These are phyloP conservation scores for Talaromyces proteolyticus DNA, from an alignment of 495 filamentous ascomycete species.

Conservation along the genomic window DNA sequence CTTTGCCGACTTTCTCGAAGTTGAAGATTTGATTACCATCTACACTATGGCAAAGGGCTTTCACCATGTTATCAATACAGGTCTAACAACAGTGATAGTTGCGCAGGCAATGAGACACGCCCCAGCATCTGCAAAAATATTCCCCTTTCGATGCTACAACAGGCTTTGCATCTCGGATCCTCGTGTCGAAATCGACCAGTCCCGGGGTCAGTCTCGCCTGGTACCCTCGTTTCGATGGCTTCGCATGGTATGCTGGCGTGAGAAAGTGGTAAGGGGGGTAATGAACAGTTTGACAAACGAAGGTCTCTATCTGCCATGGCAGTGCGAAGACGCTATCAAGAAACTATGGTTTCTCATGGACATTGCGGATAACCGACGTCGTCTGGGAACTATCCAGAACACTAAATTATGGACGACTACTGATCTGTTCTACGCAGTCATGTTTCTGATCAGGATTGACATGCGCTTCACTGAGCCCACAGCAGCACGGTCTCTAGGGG, in stretches of 20 bases:
- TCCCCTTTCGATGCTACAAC: constrained; percentile 44
- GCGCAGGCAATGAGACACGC: constrained; percentile 32
- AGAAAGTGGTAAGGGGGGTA: constrained; percentile 46
- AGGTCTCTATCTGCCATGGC: constrained; percentile 44
- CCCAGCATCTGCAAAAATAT: constrained; percentile 39
- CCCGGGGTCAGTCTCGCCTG: constrained; percentile 14
- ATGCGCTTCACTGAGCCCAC: constrained; percentile 51
- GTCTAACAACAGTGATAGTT: constrained; percentile 35
- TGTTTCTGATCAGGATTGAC: constrained; percentile 59
- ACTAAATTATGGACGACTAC: constrained; percentile 37
- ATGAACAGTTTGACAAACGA: constrained; percentile 40
- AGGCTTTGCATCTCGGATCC: constrained; percentile 47
- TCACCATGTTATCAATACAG: constrained; percentile 41
- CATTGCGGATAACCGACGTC: constrained; percentile 38
- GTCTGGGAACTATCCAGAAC: constrained; percentile 44
- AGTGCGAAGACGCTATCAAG: constrained; percentile 36
- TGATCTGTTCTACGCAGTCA: constrained; percentile 47
- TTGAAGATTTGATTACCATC: constrained; percentile 45
- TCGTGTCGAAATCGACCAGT: constrained; percentile 5
- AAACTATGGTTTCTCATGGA: constrained; percentile 68
- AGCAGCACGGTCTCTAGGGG: constrained; percentile 25
- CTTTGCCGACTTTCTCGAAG: constrained; percentile 41
- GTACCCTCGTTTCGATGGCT: constrained; percentile 48
- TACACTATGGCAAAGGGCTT: constrained; percentile 53
- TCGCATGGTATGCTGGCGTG: constrained; percentile 44